Evolutionary conservation across 345 rosid genomes (phyloP).

Genomic region (Cardamine resedifolia): DNA sequence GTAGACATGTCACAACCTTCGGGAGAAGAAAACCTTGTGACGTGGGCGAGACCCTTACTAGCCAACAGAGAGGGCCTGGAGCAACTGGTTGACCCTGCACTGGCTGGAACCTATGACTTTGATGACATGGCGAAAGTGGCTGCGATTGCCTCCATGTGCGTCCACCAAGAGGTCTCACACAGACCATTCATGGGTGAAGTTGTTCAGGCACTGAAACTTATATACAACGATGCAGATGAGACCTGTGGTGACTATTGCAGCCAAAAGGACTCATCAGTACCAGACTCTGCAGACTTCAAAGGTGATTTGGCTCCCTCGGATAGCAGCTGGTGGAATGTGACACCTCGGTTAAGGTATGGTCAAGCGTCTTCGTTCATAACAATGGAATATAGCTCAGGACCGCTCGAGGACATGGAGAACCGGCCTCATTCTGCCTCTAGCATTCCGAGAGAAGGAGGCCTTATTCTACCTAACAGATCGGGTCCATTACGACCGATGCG

Average conservation of each 20-base stretch:
- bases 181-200: conserved; percentile 99
- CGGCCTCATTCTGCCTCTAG: conserved; percentile 66
- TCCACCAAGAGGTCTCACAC: conserved; percentile 89
- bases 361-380: conserved; percentile 84
- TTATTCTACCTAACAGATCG: conserved; percentile 57
- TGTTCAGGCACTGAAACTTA: conserved; percentile 96
- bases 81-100: conserved; percentile 77
- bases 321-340: conserved; percentile 95
- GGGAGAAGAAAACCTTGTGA: conserved; percentile 97
- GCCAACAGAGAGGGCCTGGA: conserved; percentile 81
- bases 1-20: conserved; percentile 98
- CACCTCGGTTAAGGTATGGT: conserved; percentile 73
- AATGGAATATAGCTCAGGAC: conserved; percentile 95
- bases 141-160: conserved; percentile 97
- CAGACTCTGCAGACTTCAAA: conserved; percentile 66
- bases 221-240: conserved; percentile 83
- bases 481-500: conserved; percentile 82
- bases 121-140: conserved; percentile 98
- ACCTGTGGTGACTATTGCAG: conserved; percentile 77
- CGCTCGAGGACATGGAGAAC: conserved; percentile 63
- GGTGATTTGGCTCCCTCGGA: conserved; percentile 75
- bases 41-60: conserved; percentile 94
- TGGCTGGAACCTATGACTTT: conserved; percentile 75
- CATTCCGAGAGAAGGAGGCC: conserved; percentile 53
- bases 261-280: conserved; percentile 84